A percentile compares a stretch with the other conserved stretches of the same genome.
Conservation (phyloP, 2,329 filamentous ascomycete species). For the Byssochlamys sp. region DNA sequence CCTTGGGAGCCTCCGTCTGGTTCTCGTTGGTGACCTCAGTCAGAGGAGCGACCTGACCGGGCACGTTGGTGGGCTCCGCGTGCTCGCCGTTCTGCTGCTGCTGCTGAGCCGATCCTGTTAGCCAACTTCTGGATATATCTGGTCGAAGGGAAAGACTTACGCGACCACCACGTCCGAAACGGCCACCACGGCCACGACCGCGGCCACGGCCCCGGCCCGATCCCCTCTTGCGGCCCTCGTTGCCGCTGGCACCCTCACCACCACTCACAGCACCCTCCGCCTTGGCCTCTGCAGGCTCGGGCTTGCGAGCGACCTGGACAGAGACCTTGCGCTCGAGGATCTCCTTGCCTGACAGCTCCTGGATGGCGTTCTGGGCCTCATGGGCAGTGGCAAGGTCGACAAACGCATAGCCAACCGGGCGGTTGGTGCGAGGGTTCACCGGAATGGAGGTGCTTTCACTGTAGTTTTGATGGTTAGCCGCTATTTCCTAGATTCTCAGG, state of each 20-base stretch:
- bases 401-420: constrained; percentile 96
- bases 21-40: constrained; percentile 49
- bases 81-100: constrained; percentile 19
- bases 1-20: constrained; percentile 32
- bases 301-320: constrained; percentile 95
- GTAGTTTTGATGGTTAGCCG: constrained; percentile 2
- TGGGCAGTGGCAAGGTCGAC: constrained; percentile 90
- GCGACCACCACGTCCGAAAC: constrained; percentile 58
- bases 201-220: constrained; percentile 53
- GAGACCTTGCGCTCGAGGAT: constrained; percentile 98
- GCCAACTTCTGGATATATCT: background rate
- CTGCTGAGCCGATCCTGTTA: background rate
- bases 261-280: constrained; percentile 59
- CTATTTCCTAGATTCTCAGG: background rate
- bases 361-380: constrained; percentile 91
- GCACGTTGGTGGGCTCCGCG: constrained; percentile 36
- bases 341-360: constrained; percentile 91
- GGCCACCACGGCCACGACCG: constrained; percentile 54
- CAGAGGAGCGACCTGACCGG: constrained; percentile 44
- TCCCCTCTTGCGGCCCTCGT: constrained; percentile 52
- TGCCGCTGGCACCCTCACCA: constrained; percentile 61
- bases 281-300: constrained; percentile 74
- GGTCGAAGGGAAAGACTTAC: constrained; percentile 44
- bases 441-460: constrained; percentile 98
- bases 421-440: constrained; percentile 97